These are phyloP conservation scores for Eugenia klotzschiana DNA, from an alignment of 441 rosid genomes.

Conservation along the genomic window DNA sequence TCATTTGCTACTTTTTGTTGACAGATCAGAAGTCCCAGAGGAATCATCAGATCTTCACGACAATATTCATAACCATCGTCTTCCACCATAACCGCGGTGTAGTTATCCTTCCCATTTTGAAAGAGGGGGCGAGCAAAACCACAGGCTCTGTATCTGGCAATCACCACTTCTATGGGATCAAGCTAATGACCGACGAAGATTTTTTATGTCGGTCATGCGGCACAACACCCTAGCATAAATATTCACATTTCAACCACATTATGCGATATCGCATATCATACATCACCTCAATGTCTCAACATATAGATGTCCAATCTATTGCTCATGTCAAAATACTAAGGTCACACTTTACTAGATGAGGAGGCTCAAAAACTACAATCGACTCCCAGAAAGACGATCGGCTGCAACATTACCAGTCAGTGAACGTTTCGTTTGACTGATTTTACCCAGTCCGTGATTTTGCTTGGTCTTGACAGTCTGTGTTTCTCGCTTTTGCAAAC, in stretches of 20 bases:
- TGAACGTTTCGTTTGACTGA: neutral
- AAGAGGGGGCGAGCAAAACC: neutral
- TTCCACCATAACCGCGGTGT: neutral
- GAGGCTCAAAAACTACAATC: neutral
- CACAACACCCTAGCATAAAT: neutral
- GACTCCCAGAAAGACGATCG: neutral
- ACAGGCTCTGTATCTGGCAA: neutral
- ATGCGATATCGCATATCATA: neutral
- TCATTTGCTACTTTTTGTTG: neutral
- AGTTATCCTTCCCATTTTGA: neutral
- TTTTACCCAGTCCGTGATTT: neutral
- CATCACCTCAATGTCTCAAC: neutral
- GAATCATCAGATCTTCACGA: neutral
- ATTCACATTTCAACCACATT: neutral
- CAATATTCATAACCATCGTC: neutral
- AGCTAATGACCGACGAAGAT: neutral
- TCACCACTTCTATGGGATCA: neutral
- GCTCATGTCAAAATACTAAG: rapidly evolving
- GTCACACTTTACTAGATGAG: neutral
- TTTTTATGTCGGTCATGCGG: neutral
- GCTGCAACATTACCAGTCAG: neutral
- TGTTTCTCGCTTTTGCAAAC: neutral
- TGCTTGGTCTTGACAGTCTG: neutral
- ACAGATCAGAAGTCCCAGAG: neutral
- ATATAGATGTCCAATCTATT: rapidly evolving